Conservation (phyloP, 1,139 yeast species). For the Nakaseomyces kungkrabaensis region DNA sequence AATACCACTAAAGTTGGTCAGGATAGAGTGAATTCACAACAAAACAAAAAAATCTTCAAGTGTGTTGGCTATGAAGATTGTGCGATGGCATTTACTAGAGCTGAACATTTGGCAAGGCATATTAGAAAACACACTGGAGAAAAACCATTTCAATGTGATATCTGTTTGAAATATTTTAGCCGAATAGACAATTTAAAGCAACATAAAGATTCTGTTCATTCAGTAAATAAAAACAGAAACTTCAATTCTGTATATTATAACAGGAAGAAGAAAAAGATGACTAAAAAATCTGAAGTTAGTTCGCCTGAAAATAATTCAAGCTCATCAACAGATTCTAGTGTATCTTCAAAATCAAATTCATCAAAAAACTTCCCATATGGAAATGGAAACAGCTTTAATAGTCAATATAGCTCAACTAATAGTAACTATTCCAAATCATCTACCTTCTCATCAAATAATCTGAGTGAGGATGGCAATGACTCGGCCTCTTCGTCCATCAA, state of each 20-base stretch:
- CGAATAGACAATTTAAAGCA: slow-evolving; percentile 83
- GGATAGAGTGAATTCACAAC: not conserved
- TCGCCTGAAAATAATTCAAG: not conserved
- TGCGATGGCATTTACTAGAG: slow-evolving; percentile 75
- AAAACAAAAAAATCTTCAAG: slow-evolving; percentile 38
- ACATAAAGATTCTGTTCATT: slow-evolving; percentile 88
- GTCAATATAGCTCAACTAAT: not conserved
- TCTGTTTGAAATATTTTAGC: slow-evolving; percentile 70
- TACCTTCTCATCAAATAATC: not conserved
- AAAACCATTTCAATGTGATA: slow-evolving; percentile 82
- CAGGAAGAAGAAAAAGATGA: not conserved
- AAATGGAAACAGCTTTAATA: not conserved
- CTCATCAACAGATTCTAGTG: not conserved
- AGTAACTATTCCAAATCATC: not conserved
- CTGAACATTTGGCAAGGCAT: slow-evolving; percentile 88
- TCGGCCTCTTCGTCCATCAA: not conserved
- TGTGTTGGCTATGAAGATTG: slow-evolving; percentile 86
- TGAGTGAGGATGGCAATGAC: not conserved
- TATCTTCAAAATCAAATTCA: not conserved
- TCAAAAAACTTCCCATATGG: not conserved
- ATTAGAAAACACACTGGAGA: slow-evolving; percentile 93
- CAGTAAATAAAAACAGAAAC: slow-evolving; percentile 22
- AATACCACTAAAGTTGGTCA: not conserved
- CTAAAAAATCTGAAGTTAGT: not conserved
- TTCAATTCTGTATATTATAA: slow-evolving; percentile 1